These are phyloP conservation scores for Lumnitzera littorea DNA, from an alignment of 345 rosid species.

Conservation along the genomic window DNA sequence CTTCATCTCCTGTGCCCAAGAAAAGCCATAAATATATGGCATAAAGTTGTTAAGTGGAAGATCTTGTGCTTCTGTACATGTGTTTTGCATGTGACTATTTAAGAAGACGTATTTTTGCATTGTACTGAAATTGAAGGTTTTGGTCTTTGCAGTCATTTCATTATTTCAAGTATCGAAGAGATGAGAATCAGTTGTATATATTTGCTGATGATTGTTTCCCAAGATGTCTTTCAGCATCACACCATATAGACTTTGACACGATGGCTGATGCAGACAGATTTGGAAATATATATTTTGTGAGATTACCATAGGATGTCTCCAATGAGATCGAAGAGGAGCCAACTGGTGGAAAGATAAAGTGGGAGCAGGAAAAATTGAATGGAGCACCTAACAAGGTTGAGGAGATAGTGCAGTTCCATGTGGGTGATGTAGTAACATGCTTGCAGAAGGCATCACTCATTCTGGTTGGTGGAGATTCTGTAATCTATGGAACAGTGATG, in stretches of 20 bases:
- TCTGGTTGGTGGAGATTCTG: slow-evolving; percentile 86
- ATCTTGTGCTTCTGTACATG: background rate
- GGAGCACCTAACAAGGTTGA: slow-evolving; percentile 97
- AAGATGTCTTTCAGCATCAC: slow-evolving; percentile 90
- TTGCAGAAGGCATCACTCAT: slow-evolving; percentile 86
- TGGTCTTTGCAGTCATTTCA: slow-evolving; percentile 75
- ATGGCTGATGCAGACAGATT: slow-evolving; percentile 97
- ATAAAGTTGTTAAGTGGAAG: too few species aligned
- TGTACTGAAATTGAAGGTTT: too few species aligned
- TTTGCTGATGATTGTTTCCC: slow-evolving; percentile 94
- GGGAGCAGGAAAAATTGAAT: slow-evolving; percentile 97
- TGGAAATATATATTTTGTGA: slow-evolving; percentile 81
- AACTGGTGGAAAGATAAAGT: slow-evolving; percentile 91
- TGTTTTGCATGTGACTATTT: background rate
- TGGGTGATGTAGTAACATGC: slow-evolving; percentile 77
- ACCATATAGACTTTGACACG: slow-evolving; percentile 88
- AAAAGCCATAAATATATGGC: too few species aligned
- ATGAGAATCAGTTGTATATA: slow-evolving; percentile 91
- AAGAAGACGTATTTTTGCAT: too few species aligned
- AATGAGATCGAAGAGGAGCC: slow-evolving; percentile 99
- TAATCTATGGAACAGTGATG: slow-evolving; percentile 92
- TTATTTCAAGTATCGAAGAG: slow-evolving; percentile 95
- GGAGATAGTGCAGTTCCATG: slow-evolving; percentile 93
- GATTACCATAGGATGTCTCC: slow-evolving; percentile 84
- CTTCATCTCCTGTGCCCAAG: too few species aligned